Evolutionary conservation across 176 grass and related monocot species (phyloP).

Genomic region (Areca catechu): DNA sequence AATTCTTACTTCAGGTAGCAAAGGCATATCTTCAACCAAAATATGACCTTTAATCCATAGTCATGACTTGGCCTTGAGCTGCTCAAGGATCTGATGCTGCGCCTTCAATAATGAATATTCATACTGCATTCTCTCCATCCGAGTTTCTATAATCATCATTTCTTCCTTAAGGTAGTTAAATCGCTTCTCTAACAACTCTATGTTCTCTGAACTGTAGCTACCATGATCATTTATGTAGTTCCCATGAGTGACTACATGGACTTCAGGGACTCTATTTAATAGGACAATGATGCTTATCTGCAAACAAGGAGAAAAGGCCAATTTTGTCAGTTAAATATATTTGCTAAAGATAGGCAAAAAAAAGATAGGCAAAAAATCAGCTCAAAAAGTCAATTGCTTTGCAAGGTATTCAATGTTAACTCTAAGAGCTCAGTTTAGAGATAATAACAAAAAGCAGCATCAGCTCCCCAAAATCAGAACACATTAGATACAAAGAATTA

Average conservation of each 20-base stretch:
- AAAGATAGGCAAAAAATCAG: too few species aligned
- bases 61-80: constrained; percentile 34
- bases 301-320: background rate
- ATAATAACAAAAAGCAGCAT: too few species aligned
- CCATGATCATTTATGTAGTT: constrained; percentile 19
- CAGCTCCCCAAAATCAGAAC: too few species aligned
- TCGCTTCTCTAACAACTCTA: constrained; percentile 54
- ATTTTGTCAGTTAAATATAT: too few species aligned
- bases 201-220: constrained; percentile 35
- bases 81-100: constrained; percentile 52
- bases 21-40: too few species aligned
- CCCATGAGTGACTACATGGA: constrained; percentile 41
- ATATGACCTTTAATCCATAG: background rate
- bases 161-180: constrained; percentile 67
- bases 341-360: too few species aligned
- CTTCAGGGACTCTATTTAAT: constrained; percentile 62
- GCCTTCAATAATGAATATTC: constrained; percentile 71
- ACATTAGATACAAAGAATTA: too few species aligned
- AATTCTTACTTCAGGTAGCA: too few species aligned
- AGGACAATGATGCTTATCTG: constrained; percentile 76
- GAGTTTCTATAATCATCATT: constrained; percentile 48
- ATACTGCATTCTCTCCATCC: constrained; percentile 58
- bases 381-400: too few species aligned
- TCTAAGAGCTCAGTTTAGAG: too few species aligned
- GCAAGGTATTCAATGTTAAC: too few species aligned